phyloP scores from a whole-genome alignment of 805 yeast genomes.

The Lipomyces spencermartinsiae region DNA sequence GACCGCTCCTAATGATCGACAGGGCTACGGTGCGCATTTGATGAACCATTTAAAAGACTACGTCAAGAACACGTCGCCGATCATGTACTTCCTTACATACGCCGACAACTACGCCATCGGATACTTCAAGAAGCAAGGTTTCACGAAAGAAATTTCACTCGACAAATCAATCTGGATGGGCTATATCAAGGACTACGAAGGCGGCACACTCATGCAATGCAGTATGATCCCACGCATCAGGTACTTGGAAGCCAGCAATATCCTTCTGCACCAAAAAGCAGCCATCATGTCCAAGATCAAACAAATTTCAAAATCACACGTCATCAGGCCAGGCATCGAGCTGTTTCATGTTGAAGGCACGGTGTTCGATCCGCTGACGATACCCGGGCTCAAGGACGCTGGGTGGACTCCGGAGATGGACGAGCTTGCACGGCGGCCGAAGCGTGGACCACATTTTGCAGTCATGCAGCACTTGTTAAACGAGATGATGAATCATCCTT shows the following conservation, averaged over 20 bases:
- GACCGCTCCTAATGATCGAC: neutral
- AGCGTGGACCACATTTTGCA: slow-evolving; percentile 92
- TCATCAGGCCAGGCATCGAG: slow-evolving; percentile 80
- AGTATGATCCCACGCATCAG: slow-evolving; percentile 87
- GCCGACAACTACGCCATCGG: slow-evolving; percentile 99
- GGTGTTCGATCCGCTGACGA: slow-evolving; percentile 73
- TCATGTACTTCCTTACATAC: slow-evolving; percentile 87
- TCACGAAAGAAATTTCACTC: slow-evolving; percentile 89
- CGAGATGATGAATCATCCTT: slow-evolving; percentile 91
- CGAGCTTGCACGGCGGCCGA: slow-evolving; percentile 91
- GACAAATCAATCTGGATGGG: slow-evolving; percentile 96
- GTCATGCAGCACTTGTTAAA: slow-evolving; percentile 87
- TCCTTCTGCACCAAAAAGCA: slow-evolving; percentile 85
- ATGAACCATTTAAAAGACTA: slow-evolving; percentile 98
- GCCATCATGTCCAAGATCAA: slow-evolving; percentile 86
- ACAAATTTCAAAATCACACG: slow-evolving; percentile 75
- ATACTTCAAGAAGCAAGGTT: slow-evolving; percentile 97
- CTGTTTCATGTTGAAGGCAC: slow-evolving; percentile 59
- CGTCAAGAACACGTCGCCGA: slow-evolving; percentile 84
- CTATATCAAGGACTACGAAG: slow-evolving; percentile 97
- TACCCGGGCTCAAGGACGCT: slow-evolving; percentile 90
- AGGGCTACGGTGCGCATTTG: slow-evolving; percentile 87
- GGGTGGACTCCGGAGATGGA: slow-evolving; percentile 99
- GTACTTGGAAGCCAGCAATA: slow-evolving; percentile 86
- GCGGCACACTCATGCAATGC: slow-evolving; percentile 98